Evolutionary conservation across 805 yeast species (phyloP).

Genomic region (Starmerella scarabaei): DNA sequence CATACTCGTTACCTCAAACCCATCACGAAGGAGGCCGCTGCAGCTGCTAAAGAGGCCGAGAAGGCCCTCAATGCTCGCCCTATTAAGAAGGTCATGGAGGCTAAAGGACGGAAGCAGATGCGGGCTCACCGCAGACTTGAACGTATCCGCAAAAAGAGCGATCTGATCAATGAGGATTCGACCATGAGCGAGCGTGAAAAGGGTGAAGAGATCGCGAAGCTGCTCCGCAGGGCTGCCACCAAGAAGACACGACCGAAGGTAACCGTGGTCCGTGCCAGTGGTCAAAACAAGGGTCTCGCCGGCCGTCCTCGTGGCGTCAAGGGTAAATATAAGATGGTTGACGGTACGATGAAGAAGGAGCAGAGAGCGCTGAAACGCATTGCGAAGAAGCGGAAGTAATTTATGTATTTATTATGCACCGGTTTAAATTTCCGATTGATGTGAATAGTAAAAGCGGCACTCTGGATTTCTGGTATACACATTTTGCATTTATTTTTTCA

Average conservation of each 20-base stretch:
- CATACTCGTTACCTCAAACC: slow-evolving; percentile 81
- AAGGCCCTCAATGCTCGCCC: slow-evolving; percentile 90
- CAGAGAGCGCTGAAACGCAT: slow-evolving; percentile 84
- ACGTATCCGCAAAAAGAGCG: slow-evolving; percentile 83
- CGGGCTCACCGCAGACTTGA: slow-evolving; percentile 80
- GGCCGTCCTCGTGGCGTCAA: slow-evolving; percentile 96
- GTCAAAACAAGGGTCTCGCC: slow-evolving; percentile 67
- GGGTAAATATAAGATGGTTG: slow-evolving; percentile 99
- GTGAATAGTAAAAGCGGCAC: no score
- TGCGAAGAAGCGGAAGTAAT: slow-evolving; percentile 67
- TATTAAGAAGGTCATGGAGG: slow-evolving; percentile 96
- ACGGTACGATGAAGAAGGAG: slow-evolving; percentile 95
- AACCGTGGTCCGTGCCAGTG: slow-evolving; percentile 77
- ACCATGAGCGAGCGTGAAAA: slow-evolving; percentile 86
- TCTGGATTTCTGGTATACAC: no score
- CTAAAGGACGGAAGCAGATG: slow-evolving; percentile 90
- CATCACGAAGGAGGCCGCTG: slow-evolving; percentile 84
- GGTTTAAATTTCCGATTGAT: no score
- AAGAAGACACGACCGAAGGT: slow-evolving; percentile 64
- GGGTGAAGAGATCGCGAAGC: slow-evolving; percentile 78
- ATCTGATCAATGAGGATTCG: slow-evolving; percentile 73
- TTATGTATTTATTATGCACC: neutral
- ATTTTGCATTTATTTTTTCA: no score
- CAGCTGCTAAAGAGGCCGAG: slow-evolving; percentile 62
- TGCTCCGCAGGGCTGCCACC: slow-evolving; percentile 69